A percentile compares a stretch with the other conserved stretches of the same genome.
These are phyloP conservation scores for Alternaria viburni DNA, from an alignment of 2,329 filamentous ascomycete species.

Conservation along the genomic window DNA sequence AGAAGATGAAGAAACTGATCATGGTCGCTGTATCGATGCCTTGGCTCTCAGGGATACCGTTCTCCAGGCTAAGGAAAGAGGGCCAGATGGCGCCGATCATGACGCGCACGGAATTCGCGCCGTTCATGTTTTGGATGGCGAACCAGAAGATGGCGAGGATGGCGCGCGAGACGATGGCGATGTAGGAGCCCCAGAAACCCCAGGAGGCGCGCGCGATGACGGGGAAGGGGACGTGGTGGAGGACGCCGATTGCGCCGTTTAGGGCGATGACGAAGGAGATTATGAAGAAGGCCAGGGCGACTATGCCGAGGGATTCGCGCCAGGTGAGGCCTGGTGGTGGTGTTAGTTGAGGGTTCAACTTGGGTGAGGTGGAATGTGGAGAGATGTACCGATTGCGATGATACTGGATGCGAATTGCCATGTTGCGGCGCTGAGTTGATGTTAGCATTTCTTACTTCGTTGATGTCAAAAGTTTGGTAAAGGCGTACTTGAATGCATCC, in stretches of 20 bases:
- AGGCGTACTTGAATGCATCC: conserved; percentile 56
- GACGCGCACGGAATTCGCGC: conserved; percentile 60
- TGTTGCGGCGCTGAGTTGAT: conserved; percentile 51
- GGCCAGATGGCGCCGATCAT: conserved; percentile 66
- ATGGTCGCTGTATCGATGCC: conserved; percentile 65
- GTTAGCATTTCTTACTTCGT: conserved; percentile 5
- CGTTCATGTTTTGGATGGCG: conserved; percentile 70
- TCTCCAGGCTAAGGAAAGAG: conserved; percentile 60
- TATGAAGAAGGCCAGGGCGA: conserved; percentile 59
- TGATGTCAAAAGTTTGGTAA: background rate
- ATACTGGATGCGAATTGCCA: conserved; percentile 58
- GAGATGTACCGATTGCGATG: conserved; percentile 43
- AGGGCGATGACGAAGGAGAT: conserved; percentile 66
- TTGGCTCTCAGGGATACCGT: conserved; percentile 57
- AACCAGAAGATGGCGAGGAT: conserved; percentile 68
- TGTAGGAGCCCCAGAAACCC: conserved; percentile 64
- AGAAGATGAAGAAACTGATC: conserved; percentile 65
- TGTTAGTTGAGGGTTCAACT: background rate
- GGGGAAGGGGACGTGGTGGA: conserved; percentile 62
- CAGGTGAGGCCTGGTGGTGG: conserved; percentile 56
- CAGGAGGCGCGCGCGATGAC: conserved; percentile 63
- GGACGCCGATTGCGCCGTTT: conserved; percentile 60
- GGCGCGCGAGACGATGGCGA: conserved; percentile 60
- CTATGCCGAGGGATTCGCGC: conserved; percentile 62
- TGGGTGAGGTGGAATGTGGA: no score